Percentiles rank a stretch among this genome's conserved stretches.
These are phyloP conservation scores for Cladosporium sp. DNA, from an alignment of 2,329 filamentous ascomycete genomes.

Conservation along the genomic window DNA sequence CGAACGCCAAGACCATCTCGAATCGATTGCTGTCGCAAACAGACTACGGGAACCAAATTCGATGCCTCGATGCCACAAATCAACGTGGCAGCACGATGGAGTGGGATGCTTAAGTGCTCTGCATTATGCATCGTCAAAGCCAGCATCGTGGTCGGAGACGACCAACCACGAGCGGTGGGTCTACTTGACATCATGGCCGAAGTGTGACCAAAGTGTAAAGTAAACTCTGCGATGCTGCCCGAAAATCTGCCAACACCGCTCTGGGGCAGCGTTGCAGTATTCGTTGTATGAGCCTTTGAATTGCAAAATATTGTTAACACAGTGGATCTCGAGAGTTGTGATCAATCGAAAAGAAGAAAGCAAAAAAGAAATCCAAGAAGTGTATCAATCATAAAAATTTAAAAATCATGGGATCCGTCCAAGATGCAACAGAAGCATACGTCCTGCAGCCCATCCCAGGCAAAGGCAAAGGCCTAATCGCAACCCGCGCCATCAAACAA, in stretches of 20 bases:
- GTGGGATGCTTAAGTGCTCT: background rate
- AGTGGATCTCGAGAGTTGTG: background rate
- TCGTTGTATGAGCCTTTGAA: background rate
- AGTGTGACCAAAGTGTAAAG: background rate
- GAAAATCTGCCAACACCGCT: constrained; percentile 1
- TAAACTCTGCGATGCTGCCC: constrained; percentile 4
- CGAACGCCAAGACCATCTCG: background rate
- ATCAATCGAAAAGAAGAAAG: background rate
- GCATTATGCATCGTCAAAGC: background rate
- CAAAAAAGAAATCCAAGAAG: background rate
- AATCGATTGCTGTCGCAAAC: background rate
- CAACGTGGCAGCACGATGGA: no score
- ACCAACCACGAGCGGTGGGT: background rate
- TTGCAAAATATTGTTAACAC: background rate
- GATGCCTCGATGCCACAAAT: background rate
- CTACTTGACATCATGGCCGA: constrained; percentile 1
- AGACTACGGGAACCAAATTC: background rate
- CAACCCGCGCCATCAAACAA: constrained; percentile 38
- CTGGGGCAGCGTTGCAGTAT: background rate
- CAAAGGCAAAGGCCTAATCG: constrained; percentile 46
- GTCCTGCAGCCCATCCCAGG: constrained; percentile 27
- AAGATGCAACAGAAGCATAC: constrained; percentile 15
- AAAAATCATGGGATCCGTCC: background rate
- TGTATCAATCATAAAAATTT: background rate
- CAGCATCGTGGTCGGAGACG: background rate